A percentile compares a stretch with the other conserved stretches of the same genome.
phyloP scores from a whole-genome alignment of 441 rosid genomes.

The Corymbia citriodora region DNA sequence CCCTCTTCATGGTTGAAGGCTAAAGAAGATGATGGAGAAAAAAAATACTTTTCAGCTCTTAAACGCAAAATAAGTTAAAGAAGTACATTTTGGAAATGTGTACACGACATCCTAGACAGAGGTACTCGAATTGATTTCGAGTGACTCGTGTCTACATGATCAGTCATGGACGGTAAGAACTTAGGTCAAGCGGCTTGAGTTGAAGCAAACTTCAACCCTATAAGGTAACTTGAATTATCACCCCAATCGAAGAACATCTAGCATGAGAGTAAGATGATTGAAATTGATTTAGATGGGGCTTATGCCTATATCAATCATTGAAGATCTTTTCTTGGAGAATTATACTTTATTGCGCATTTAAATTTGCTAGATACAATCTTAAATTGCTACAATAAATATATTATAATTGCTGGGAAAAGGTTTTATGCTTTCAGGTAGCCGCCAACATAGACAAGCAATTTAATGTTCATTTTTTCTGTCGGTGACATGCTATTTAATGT shows the following conservation, averaged over 20 bases:
- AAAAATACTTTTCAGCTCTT: too few species aligned
- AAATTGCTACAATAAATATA: not conserved
- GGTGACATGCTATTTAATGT: too few species aligned
- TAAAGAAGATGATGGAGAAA: too few species aligned
- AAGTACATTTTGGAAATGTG: too few species aligned
- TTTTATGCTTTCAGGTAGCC: not conserved
- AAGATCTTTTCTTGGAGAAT: not conserved
- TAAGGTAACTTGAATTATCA: not conserved
- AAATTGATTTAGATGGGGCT: not conserved
- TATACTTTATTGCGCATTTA: too few species aligned
- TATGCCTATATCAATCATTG: not conserved
- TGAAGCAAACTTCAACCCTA: not conserved
- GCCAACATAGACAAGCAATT: not conserved
- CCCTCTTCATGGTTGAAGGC: too few species aligned
- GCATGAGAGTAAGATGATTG: not conserved
- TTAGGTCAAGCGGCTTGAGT: not conserved
- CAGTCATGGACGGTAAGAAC: not conserved
- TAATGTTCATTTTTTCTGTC: too few species aligned
- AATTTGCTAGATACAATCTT: too few species aligned
- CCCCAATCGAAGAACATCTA: not conserved
- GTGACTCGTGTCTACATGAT: not conserved
- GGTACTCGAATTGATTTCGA: not conserved
- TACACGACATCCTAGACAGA: too few species aligned
- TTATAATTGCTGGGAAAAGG: accelerated
- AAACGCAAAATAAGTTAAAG: not conserved